These are phyloP conservation scores for Scenedesmus sp. DNA, from an alignment of 163 green algal species.

Conservation along the genomic window DNA sequence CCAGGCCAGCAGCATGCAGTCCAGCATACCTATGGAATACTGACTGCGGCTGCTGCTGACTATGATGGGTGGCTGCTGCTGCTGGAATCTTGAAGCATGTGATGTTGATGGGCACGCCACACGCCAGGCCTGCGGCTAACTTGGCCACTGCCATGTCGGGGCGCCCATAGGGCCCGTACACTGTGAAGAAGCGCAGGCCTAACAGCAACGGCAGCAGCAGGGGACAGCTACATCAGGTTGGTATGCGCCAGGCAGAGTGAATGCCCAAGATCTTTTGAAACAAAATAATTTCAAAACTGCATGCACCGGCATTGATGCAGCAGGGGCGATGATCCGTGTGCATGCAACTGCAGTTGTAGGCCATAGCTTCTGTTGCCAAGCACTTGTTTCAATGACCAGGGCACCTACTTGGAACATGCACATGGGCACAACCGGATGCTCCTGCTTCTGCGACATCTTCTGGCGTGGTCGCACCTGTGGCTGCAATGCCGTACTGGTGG, in stretches of 20 bases:
- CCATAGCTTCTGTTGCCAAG: too few species aligned
- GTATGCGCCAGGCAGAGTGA: too few species aligned
- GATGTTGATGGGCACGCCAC: constrained; percentile 72
- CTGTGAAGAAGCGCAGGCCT: constrained; percentile 92
- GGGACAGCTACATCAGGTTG: background rate
- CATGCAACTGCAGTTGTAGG: background rate
- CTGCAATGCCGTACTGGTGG: constrained; percentile 79
- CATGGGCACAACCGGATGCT: background rate
- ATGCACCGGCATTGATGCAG: background rate
- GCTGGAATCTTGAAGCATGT: background rate
- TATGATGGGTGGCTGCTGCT: background rate
- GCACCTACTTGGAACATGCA: too few species aligned
- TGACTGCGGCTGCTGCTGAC: background rate
- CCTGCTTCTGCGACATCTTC: too few species aligned
- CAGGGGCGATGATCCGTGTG: too few species aligned
- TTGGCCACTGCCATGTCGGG: constrained; percentile 91
- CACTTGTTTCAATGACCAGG: too few species aligned
- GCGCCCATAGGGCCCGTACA: constrained; percentile 90
- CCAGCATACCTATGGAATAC: background rate
- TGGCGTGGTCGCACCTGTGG: constrained; percentile 64
- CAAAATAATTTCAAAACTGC: too few species aligned
- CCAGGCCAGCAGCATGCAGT: background rate
- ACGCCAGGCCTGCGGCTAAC: constrained; percentile 80
- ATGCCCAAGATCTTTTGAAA: too few species aligned
- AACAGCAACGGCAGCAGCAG: constrained; percentile 10